Base-by-base conservation (phyloP, 768 basidiomycete genomes). In the Pisolithus marmoratus region DNA sequence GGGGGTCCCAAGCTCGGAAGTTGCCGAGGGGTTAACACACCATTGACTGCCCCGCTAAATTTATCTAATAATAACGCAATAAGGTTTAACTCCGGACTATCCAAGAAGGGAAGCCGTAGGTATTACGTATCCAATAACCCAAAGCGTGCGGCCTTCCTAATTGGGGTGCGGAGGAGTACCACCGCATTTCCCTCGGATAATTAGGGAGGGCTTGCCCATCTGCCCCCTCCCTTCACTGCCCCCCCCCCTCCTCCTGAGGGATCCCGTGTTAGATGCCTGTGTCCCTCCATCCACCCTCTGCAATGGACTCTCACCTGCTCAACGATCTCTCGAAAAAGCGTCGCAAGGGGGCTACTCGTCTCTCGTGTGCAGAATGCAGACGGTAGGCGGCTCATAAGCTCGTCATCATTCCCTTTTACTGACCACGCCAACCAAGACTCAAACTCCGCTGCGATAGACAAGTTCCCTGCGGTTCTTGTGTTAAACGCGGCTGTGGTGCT, bases 301-400 rank as follows among this genome's bases (percentile, higher is more conserved):
- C 4, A 20, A 68, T 68, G 66, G 66, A 68, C 19, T 54, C 56
- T 14, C 51, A 22, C 8, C 15, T 60, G 19, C 64, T 64, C 38
- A 58, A 71, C 4, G 68, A 63, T 53, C 70, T 73, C 2, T 54
- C 71, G 2, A 84, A 82, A 69, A 83, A 83, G 62, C 75, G 81
- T 31, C 73, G 82, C 64, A 84, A 83, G 56, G 87, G 87, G 37
- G 86, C 87, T 6, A 86, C 84, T 5, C 78, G 87, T 40, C 75
- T 89, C 43, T 87, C 85, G 12, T 90, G 87, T 61, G 87, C 87
- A 23, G 87, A 90, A 58, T 90, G 87, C 62, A 76, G 87, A 64
- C 78, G 87, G 87, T 84, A 54, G n/a, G 20, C 38, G 66, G 54
- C 47, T 29, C 20, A 1, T 20, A 8, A 45, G 11, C 29, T 44